phyloP scores from a whole-genome alignment of 1,139 yeast genomes.

The Debaryomyces fabryi region DNA sequence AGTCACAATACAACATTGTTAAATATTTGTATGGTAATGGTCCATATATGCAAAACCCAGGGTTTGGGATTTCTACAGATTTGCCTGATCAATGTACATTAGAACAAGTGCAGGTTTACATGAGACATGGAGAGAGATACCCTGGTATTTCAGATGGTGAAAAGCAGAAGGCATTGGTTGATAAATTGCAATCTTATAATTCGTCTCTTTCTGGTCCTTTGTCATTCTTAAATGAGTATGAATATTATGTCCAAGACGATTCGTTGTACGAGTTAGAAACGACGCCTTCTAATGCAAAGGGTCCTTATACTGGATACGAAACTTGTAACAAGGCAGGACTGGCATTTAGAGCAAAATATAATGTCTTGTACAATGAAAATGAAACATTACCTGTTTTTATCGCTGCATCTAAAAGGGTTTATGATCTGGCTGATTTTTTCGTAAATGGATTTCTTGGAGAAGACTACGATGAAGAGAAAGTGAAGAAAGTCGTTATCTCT shows the following conservation, averaged over 20 bases:
- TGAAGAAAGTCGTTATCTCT: conserved; percentile 24
- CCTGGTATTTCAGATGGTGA: conserved; percentile 32
- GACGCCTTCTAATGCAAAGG: conserved; percentile 25
- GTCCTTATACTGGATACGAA: conserved; percentile 29
- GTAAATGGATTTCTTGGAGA: conserved; percentile 33
- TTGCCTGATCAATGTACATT: conserved; percentile 34
- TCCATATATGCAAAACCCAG: conserved; percentile 39
- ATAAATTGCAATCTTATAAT: conserved; percentile 23
- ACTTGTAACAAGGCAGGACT: conserved; percentile 30
- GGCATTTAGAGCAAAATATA: conserved; percentile 33
- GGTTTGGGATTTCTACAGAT: conserved; percentile 37
- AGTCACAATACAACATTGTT: conserved; percentile 34
- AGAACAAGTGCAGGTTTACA: conserved; percentile 38
- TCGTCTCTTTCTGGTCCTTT: conserved; percentile 26
- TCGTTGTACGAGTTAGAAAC: conserved; percentile 32
- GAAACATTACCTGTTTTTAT: conserved; percentile 32
- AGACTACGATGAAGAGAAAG: conserved; percentile 19
- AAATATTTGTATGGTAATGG: conserved; percentile 39
- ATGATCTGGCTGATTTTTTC: conserved; percentile 32
- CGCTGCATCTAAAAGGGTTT: conserved; percentile 36
- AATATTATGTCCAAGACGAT: conserved; percentile 26
- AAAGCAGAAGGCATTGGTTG: conserved; percentile 24
- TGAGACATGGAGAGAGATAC: conserved; percentile 43
- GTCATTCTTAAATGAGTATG: conserved; percentile 28
- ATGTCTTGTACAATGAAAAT: conserved; percentile 23